A percentile compares a stretch with the other conserved stretches of the same genome.
Evolutionary conservation across 2,329 filamentous ascomycete species (phyloP).

Genomic region (Cladophialophora psammophila): DNA sequence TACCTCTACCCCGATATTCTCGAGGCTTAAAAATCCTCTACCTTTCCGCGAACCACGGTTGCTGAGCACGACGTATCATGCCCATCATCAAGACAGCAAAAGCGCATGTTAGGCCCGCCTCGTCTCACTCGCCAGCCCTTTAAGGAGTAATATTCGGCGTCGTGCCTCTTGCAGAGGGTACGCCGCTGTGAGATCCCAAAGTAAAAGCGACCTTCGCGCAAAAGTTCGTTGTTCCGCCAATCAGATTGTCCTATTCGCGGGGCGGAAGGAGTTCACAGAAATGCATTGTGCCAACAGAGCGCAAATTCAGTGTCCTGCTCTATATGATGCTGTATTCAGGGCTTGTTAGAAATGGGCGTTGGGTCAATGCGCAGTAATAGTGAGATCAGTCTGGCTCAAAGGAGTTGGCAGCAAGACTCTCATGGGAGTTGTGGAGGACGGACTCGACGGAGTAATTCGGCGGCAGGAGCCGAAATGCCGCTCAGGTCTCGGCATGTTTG

Average conservation of each 20-base stretch:
- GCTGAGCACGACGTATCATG: not conserved
- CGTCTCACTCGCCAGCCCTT: too few species aligned
- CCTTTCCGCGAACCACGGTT: not conserved
- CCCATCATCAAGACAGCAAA: not conserved
- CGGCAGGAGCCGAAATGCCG: not conserved
- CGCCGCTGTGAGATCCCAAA: not conserved
- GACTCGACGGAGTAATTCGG: not conserved
- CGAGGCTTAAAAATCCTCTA: not conserved
- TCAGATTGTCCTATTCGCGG: slow-evolving; percentile 13
- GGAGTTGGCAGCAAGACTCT: too few species aligned
- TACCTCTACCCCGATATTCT: not conserved
- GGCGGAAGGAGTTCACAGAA: not conserved
- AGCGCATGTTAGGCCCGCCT: too few species aligned
- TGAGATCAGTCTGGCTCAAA: too few species aligned
- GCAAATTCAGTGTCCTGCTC: not conserved
- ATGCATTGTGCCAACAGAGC: not conserved
- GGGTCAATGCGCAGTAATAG: not conserved
- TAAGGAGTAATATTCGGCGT: too few species aligned
- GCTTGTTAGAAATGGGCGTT: not conserved
- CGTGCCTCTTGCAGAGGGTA: too few species aligned
- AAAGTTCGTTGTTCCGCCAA: slow-evolving; percentile 9
- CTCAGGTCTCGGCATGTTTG: not conserved
- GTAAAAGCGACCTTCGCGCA: not conserved
- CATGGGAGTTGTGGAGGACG: not conserved
- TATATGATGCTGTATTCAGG: not conserved